Conservation (phyloP, 805 yeast genomes). For the Priceomyces carsonii region DNA sequence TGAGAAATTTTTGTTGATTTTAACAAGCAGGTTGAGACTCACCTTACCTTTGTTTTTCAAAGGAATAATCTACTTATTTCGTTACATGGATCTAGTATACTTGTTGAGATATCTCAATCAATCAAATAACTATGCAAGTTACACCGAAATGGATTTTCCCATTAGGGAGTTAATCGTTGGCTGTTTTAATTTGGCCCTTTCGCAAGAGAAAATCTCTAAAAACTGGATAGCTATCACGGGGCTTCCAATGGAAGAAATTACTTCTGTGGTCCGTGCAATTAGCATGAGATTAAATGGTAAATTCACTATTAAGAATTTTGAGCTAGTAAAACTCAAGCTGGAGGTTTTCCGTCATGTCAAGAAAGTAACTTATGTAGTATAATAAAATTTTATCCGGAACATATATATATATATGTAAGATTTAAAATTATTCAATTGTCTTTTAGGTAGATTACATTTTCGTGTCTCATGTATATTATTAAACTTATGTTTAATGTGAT, state of each 20-base stretch:
- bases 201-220: conserved; percentile 26
- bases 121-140: conserved; percentile 44
- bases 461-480: no score
- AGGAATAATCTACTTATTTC: conserved; percentile 42
- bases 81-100: conserved; percentile 49
- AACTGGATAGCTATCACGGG: conserved; percentile 41
- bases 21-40: conserved; percentile 38
- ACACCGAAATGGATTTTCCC: conserved; percentile 45
- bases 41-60: conserved; percentile 38
- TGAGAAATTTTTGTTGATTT: conserved; percentile 39
- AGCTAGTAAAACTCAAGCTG: conserved; percentile 35
- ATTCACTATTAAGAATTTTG: conserved; percentile 36
- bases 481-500: no score
- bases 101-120: conserved; percentile 46
- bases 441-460: no score
- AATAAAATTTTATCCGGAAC: no score
- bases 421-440: no score
- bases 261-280: conserved; percentile 33
- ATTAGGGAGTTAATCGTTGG: conserved; percentile 42
- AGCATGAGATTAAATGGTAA: conserved; percentile 43
- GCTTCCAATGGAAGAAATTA: conserved; percentile 34
- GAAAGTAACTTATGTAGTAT: conserved; percentile 35
- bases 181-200: conserved; percentile 39
- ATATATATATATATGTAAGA: no score
- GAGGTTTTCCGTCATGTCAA: conserved; percentile 44